phyloP scores from a whole-genome alignment of 352 stramenopile genomes.

The Peronospora destructor region DNA sequence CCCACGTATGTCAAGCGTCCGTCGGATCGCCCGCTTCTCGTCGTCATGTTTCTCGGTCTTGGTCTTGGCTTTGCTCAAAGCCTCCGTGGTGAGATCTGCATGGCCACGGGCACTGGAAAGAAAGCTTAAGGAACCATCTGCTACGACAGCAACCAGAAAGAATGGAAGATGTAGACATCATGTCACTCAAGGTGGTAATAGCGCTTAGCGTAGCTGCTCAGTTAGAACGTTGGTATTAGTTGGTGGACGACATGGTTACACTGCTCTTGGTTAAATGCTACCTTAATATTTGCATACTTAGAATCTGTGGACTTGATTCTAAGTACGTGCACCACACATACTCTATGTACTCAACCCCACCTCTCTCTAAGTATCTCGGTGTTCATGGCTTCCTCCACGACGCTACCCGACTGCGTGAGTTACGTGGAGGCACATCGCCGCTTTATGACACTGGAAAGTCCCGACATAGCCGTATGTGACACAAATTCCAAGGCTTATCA shows the following conservation, averaged over 20 bases:
- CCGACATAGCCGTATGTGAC: constrained; percentile 16
- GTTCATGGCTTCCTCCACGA: not conserved
- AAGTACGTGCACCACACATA: not conserved
- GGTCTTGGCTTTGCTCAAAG: constrained; percentile 54
- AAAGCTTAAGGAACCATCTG: constrained; percentile 42
- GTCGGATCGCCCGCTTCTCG: constrained; percentile 43
- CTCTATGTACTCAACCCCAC: not conserved
- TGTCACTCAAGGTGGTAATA: too few relatives aligned
- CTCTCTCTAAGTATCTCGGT: not conserved
- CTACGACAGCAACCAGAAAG: not conserved
- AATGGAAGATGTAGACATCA: not conserved
- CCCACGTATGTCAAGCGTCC: constrained; percentile 32
- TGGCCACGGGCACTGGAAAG: constrained; percentile 62
- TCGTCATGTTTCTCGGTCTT: constrained; percentile 34
- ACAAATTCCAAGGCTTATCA: constrained; percentile 22
- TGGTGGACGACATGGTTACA: too few relatives aligned
- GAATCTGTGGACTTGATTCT: too few relatives aligned
- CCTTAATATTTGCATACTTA: too few relatives aligned
- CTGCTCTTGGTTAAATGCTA: too few relatives aligned
- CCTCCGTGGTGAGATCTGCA: constrained; percentile 58
- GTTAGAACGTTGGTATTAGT: too few relatives aligned
- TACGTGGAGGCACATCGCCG: constrained; percentile 27
- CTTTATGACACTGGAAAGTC: constrained; percentile 23
- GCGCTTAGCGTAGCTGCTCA: not conserved
- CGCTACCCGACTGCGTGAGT: constrained; percentile 21